Conservation (phyloP, 2,329 filamentous ascomycete species). For the Orbilia ellipsospora region DNA sequence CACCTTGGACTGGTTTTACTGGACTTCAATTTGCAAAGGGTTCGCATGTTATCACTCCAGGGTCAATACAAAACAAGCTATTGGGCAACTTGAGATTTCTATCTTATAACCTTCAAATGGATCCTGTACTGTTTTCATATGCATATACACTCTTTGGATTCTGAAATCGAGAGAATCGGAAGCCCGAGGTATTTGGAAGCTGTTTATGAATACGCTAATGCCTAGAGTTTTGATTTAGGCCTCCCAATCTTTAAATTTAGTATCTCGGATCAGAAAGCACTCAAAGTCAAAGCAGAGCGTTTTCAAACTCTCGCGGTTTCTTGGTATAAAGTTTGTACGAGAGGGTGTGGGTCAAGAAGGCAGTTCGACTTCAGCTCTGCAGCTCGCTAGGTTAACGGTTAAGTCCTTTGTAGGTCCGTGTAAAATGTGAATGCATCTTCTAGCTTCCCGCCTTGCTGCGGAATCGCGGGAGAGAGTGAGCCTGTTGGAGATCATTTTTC, state of each 20-base stretch:
- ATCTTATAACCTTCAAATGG: neutral
- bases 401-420: slow-evolving; percentile 21
- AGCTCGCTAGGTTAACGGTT: slow-evolving; percentile 36
- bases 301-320: too few relatives aligned
- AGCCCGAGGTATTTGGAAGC: too few relatives aligned
- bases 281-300: neutral
- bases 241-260: neutral
- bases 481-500: slow-evolving; percentile 3
- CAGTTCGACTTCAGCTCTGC: slow-evolving; percentile 50
- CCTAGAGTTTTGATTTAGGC: neutral
- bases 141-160: neutral
- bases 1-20: neutral
- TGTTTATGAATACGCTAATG: neutral
- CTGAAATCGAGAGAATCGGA: neutral
- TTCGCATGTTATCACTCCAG: too few relatives aligned
- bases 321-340: neutral
- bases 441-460: slow-evolving; percentile 29
- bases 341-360: slow-evolving; percentile 18
- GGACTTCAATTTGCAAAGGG: neutral
- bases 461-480: slow-evolving; percentile 39
- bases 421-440: slow-evolving; percentile 31
- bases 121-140: slow-evolving; percentile 8
- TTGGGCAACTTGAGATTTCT: neutral
- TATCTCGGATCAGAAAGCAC: too few relatives aligned
- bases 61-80: too few relatives aligned